A percentile compares a stretch with the other conserved stretches of the same genome.
Evolutionary conservation across 2,329 filamentous ascomycete species (phyloP).

Genomic region (Emergomyces pasteurianus): DNA sequence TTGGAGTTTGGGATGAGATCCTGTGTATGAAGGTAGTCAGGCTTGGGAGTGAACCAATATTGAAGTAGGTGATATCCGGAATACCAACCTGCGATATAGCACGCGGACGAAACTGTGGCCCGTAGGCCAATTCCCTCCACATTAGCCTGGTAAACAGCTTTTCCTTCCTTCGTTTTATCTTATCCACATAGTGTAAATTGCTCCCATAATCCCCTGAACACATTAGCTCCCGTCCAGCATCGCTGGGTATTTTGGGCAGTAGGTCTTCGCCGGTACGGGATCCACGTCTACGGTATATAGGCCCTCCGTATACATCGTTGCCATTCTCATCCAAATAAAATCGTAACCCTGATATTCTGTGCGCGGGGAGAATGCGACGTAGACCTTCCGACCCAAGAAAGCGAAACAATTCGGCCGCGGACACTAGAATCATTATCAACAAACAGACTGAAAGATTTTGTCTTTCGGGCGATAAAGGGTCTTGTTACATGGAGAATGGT

Average conservation of each 20-base stretch:
- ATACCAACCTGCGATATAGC: conserved; percentile 54
- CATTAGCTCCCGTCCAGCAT: conserved; percentile 68
- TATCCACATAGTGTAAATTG: conserved; percentile 45
- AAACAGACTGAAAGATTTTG: background rate
- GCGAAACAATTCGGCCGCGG: conserved; percentile 38
- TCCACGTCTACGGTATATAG: conserved; percentile 33
- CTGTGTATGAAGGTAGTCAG: conserved; percentile 28
- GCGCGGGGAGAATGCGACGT: conserved; percentile 37
- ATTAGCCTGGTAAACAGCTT: conserved; percentile 58
- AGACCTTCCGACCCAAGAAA: conserved; percentile 43
- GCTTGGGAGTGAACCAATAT: background rate
- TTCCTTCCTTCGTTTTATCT: conserved; percentile 44
- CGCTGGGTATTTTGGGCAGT: conserved; percentile 77
- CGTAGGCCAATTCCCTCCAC: conserved; percentile 65
- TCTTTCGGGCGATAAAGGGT: background rate
- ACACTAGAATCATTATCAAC: conserved; percentile 15
- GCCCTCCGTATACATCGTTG: conserved; percentile 16
- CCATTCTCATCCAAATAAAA: conserved; percentile 20
- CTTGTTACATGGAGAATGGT: background rate
- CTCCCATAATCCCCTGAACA: conserved; percentile 66
- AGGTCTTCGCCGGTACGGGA: conserved; percentile 35
- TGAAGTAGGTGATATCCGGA: background rate
- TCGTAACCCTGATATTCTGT: conserved; percentile 22
- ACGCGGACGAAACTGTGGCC: conserved; percentile 48
- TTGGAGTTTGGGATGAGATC: conserved; percentile 63